These are phyloP conservation scores for Choiromyces venosus DNA, from an alignment of 495 filamentous ascomycete genomes.

Conservation along the genomic window DNA sequence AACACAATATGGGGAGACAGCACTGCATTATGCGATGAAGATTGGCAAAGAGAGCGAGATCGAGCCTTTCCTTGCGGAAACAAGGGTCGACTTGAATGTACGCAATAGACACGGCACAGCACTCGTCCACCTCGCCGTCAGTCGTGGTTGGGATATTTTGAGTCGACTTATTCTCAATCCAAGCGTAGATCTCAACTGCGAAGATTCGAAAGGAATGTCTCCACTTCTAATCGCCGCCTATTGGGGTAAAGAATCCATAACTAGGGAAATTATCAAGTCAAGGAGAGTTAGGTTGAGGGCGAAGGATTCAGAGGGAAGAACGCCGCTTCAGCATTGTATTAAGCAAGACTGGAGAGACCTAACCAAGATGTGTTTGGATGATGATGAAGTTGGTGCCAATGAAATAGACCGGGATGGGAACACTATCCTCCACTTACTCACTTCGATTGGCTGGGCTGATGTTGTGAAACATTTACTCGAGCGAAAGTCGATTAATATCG, in stretches of 20 bases:
- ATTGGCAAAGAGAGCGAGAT: neutral
- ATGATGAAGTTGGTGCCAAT: neutral
- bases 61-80: neutral
- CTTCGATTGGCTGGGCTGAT: neutral
- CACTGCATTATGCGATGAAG: neutral
- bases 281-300: neutral
- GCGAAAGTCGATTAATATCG: neutral
- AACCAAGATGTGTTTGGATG: neutral
- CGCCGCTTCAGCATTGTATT: neutral
- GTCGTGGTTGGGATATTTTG: neutral
- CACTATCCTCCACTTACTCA: neutral
- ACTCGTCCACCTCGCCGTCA: neutral
- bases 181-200: neutral
- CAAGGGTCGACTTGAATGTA: neutral
- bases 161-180: neutral
- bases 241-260: neutral
- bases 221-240: conserved; percentile 1
- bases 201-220: neutral
- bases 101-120: neutral
- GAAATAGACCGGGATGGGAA: neutral
- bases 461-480: conserved; percentile 1
- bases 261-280: neutral
- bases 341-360: neutral
- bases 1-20: neutral
- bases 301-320: neutral